phyloP scores from a whole-genome alignment of 2,329 filamentous ascomycete species.

The Alternaria brassicae region DNA sequence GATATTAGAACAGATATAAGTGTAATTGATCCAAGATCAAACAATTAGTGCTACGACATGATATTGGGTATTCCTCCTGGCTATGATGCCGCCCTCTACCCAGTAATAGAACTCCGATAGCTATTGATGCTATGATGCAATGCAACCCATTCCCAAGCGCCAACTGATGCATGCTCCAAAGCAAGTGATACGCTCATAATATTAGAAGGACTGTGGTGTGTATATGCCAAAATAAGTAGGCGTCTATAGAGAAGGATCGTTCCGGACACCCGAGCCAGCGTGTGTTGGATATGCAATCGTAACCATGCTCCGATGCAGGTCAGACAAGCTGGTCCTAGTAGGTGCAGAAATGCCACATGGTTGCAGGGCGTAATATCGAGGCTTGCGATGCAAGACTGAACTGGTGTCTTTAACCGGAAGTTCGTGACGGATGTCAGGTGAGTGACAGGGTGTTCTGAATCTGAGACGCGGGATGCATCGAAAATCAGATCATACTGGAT shows the following conservation, averaged over 20 bases:
- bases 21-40: constrained; percentile 26
- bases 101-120: constrained; percentile 28
- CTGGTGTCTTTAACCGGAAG: constrained; percentile 27
- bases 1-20: background rate
- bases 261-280: constrained; percentile 49
- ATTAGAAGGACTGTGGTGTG: constrained; percentile 44
- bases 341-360: constrained; percentile 29
- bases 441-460: constrained; percentile 28
- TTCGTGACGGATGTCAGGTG: constrained; percentile 29
- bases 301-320: constrained; percentile 36
- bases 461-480: constrained; percentile 32
- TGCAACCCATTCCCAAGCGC: constrained; percentile 34
- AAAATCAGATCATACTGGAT: constrained; percentile 37
- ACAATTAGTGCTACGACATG: constrained; percentile 29
- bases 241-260: constrained; percentile 36
- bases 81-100: constrained; percentile 27
- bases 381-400: constrained; percentile 20
- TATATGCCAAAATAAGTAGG: constrained; percentile 32
- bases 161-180: constrained; percentile 42
- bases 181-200: constrained; percentile 40
- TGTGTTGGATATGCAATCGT: constrained; percentile 39
- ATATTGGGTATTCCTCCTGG: constrained; percentile 33
- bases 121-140: constrained; percentile 27
- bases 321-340: constrained; percentile 26
- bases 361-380: constrained; percentile 17